Percentiles rank a stretch among this genome's conserved stretches.
Conservation (phyloP, 208 protist species). For the Phytomonas sp. region DNA sequence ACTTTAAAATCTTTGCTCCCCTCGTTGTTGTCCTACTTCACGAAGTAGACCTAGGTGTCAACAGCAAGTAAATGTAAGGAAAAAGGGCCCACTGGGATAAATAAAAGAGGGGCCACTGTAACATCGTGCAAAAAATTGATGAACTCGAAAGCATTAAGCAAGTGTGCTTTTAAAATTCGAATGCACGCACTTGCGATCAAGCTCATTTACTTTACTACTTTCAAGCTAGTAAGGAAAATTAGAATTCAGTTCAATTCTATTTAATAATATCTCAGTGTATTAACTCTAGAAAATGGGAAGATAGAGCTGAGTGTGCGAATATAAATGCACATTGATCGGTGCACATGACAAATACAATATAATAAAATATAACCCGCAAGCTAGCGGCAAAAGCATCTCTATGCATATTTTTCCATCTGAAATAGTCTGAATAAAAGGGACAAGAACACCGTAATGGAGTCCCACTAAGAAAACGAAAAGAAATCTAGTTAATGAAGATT, state of each 20-base stretch:
- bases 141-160: not conserved
- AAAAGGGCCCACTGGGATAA: not conserved
- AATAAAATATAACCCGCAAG: not conserved
- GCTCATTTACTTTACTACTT: not conserved
- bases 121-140: not conserved
- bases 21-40: not conserved
- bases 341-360: not conserved
- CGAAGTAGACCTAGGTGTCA: not conserved
- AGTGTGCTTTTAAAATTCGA: not conserved
- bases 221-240: not conserved
- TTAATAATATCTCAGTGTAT: not conserved
- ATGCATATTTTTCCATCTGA: not conserved
- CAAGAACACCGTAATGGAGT: not conserved
- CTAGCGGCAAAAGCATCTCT: not conserved
- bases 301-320: not conserved
- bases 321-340: not conserved
- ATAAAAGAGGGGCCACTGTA: not conserved
- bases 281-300: not conserved
- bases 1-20: not conserved
- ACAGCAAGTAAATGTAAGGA: not conserved
- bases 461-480: not conserved
- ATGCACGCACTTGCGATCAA: not conserved
- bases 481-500: conserved; percentile 5
- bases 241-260: not conserved
- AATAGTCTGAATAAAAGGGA: not conserved